These are phyloP conservation scores for Asterophora parasitica DNA, from an alignment of 768 basidiomycete species.

Conservation along the genomic window DNA sequence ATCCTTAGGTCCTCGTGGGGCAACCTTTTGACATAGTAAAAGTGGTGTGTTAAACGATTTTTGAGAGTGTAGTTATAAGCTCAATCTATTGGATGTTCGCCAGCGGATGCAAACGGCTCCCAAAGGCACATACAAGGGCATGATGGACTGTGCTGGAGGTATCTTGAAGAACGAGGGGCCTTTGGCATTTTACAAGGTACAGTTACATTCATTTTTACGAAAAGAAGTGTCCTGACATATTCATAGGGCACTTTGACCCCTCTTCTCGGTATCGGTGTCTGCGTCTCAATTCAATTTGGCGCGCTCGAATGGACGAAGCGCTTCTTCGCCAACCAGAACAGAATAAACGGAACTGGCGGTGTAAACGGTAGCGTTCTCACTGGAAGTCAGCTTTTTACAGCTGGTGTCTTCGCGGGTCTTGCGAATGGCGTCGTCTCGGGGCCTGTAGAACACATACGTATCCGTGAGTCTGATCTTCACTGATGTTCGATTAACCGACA, in stretches of 20 bases:
- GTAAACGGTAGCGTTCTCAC: slow-evolving; percentile 57
- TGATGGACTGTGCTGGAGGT: slow-evolving; percentile 86
- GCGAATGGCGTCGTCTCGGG: slow-evolving; percentile 92
- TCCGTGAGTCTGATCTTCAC: slow-evolving; percentile 51
- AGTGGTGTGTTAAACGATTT: slow-evolving; percentile 59
- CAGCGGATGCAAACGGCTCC: slow-evolving; percentile 95
- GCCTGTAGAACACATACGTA: slow-evolving; percentile 96
- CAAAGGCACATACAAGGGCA: slow-evolving; percentile 83
- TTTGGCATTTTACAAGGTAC: slow-evolving; percentile 91
- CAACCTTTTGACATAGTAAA: slow-evolving; percentile 98
- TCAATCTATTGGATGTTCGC: neutral
- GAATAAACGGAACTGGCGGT: slow-evolving; percentile 55
- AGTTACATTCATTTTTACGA: slow-evolving; percentile 1
- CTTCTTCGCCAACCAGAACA: slow-evolving; percentile 62
- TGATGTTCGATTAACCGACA: neutral
- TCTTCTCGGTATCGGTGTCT: slow-evolving; percentile 86
- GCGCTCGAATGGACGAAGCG: slow-evolving; percentile 85
- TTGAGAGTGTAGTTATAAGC: neutral
- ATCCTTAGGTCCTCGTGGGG: slow-evolving; percentile 71
- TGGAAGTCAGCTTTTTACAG: slow-evolving; percentile 59
- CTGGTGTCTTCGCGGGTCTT: slow-evolving; percentile 84
- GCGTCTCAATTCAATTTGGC: slow-evolving; percentile 95
- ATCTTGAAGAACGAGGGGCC: slow-evolving; percentile 91
- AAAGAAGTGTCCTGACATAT: slow-evolving; percentile 2
- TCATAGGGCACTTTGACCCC: slow-evolving; percentile 84